phyloP scores from a whole-genome alignment of 148 eudicot genomes.

The Rhododendron mucronatum region DNA sequence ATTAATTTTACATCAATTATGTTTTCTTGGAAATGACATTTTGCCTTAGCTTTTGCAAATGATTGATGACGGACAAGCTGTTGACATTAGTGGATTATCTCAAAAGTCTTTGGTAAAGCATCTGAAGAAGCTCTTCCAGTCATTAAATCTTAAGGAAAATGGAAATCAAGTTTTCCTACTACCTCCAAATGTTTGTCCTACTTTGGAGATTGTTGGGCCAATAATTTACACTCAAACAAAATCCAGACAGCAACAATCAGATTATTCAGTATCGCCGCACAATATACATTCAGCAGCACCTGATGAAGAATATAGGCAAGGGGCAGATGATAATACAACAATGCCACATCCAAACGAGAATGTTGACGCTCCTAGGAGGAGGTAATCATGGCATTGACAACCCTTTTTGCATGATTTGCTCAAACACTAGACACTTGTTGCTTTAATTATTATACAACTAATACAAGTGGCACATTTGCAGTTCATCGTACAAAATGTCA shows the following conservation, averaged over 20 bases:
- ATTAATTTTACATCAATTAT: background rate
- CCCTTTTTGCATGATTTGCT: conserved; percentile 7
- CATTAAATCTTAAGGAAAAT: conserved; percentile 72
- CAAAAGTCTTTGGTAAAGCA: conserved; percentile 70
- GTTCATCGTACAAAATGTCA: background rate
- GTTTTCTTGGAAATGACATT: conserved; percentile 17
- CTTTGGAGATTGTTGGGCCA: conserved; percentile 69
- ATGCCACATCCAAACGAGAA: conserved; percentile 28
- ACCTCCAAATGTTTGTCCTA: conserved; percentile 60
- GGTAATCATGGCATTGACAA: conserved; percentile 28
- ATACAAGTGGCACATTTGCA: background rate
- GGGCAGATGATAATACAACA: conserved; percentile 26
- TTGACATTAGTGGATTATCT: conserved; percentile 85
- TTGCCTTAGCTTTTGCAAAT: conserved; percentile 64
- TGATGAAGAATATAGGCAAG: conserved; percentile 26
- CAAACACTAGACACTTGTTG: background rate
- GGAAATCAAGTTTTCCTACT: conserved; percentile 66
- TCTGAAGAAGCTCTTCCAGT: conserved; percentile 68
- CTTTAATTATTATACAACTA: background rate
- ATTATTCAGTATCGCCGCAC: conserved; percentile 15
- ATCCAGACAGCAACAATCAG: conserved; percentile 29
- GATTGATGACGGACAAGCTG: conserved; percentile 97
- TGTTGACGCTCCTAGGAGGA: conserved; percentile 53
- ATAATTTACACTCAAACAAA: conserved; percentile 32
- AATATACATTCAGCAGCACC: conserved; percentile 19